These are phyloP conservation scores for Penicillium ochrochloron DNA, from an alignment of 495 filamentous ascomycete species.

Conservation along the genomic window DNA sequence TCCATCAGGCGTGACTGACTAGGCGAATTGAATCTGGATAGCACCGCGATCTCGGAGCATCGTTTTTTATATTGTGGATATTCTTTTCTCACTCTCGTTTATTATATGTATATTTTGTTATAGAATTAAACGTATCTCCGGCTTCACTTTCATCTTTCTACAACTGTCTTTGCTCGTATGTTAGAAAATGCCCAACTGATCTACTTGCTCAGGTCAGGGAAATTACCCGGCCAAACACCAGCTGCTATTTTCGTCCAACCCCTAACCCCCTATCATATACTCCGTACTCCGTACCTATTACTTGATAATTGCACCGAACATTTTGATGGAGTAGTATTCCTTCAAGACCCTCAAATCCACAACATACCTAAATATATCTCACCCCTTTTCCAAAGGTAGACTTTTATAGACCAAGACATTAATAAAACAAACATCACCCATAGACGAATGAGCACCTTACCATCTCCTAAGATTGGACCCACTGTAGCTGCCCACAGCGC, in stretches of 20 bases:
- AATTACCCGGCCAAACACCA: not conserved
- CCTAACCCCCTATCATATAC: not conserved
- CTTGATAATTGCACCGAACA: not conserved
- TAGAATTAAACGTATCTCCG: slow-evolving; percentile 17
- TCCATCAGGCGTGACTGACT: slow-evolving; percentile 27
- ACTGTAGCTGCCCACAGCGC: not conserved
- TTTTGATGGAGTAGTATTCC: not conserved
- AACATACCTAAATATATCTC: slow-evolving; percentile 3
- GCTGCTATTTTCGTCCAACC: not conserved
- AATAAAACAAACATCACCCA: not conserved
- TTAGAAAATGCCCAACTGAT: no score
- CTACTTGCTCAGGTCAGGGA: not conserved
- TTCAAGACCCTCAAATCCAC: not conserved
- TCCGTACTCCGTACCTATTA: no score
- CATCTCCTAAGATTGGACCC: not conserved
- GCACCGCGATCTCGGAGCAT: slow-evolving; percentile 15
- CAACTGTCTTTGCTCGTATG: not conserved
- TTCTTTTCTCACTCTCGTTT: slow-evolving; percentile 26
- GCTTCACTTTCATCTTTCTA: not conserved
- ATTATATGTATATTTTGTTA: slow-evolving; percentile 19
- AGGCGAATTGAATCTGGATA: slow-evolving; percentile 12
- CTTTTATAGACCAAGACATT: not conserved
- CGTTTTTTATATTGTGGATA: slow-evolving; percentile 15
- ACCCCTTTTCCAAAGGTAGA: not conserved
- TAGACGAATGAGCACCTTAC: not conserved